phyloP scores from a whole-genome alignment of 2,329 filamentous ascomycete species.

The Verticillium albo-atrum region DNA sequence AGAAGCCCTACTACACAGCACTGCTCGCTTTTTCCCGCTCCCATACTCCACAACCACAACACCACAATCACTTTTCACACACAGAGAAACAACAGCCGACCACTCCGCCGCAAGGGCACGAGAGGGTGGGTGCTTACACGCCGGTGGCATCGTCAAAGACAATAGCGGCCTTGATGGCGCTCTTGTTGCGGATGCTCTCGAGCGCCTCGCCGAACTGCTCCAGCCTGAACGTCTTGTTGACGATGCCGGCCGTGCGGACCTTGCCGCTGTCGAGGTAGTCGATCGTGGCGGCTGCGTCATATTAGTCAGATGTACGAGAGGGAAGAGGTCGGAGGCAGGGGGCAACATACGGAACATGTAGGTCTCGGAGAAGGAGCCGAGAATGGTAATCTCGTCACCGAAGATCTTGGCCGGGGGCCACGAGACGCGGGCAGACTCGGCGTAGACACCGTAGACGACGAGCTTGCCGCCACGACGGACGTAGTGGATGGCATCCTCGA shows the following conservation, averaged over 20 bases:
- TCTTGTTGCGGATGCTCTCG: slow-evolving; percentile 68
- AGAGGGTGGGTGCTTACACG: slow-evolving; percentile 9
- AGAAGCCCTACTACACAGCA: neutral
- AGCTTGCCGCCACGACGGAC: slow-evolving; percentile 67
- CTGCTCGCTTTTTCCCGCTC: neutral
- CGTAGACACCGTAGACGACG: slow-evolving; percentile 69
- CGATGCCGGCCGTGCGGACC: slow-evolving; percentile 62
- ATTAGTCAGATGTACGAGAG: neutral
- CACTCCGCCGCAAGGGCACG: too few species aligned
- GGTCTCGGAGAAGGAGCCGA: slow-evolving; percentile 69
- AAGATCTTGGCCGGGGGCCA: slow-evolving; percentile 72
- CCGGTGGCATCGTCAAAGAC: slow-evolving; percentile 52
- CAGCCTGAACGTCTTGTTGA: slow-evolving; percentile 70
- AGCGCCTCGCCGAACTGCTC: slow-evolving; percentile 69
- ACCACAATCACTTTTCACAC: neutral
- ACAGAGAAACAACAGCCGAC: neutral
- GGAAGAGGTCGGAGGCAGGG: neutral
- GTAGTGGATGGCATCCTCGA: slow-evolving; percentile 68
- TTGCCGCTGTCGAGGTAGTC: slow-evolving; percentile 54
- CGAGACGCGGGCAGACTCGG: slow-evolving; percentile 54
- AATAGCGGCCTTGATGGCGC: slow-evolving; percentile 70
- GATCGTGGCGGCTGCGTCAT: slow-evolving; percentile 38
- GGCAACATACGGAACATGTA: slow-evolving; percentile 59
- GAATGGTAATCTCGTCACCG: slow-evolving; percentile 64
- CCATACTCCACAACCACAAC: neutral